Conservation (phyloP, 2,329 filamentous ascomycete genomes). For the Coniochaeta sp. region DNA sequence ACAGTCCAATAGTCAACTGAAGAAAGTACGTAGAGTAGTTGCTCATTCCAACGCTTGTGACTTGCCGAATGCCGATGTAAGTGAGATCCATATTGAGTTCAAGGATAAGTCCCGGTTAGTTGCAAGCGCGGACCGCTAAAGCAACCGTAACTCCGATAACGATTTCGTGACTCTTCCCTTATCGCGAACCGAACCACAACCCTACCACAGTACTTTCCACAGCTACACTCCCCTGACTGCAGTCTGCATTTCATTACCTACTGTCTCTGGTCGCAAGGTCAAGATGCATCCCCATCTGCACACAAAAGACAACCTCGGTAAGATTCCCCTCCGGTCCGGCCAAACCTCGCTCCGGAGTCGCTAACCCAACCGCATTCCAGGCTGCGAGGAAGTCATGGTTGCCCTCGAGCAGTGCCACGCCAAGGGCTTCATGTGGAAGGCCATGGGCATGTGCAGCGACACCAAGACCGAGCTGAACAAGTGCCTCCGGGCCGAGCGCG, state of each 20-base stretch:
- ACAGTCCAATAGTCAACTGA: not conserved
- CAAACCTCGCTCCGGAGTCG: not conserved
- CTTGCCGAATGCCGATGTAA: too few relatives aligned
- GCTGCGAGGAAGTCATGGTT: conserved; percentile 89
- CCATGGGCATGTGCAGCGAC: conserved; percentile 81
- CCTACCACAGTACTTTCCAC: too few relatives aligned
- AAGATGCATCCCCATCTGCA: conserved; percentile 97
- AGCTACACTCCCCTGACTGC: not conserved
- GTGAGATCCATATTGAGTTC: too few relatives aligned
- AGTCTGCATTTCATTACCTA: not conserved
- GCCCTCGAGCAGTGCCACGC: conserved; percentile 95
- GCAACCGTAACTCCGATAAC: too few relatives aligned
- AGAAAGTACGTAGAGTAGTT: too few relatives aligned
- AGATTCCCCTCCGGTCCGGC: conserved; percentile 6
- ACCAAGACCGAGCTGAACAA: conserved; percentile 77
- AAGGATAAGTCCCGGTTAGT: too few relatives aligned
- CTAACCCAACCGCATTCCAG: conserved; percentile 42
- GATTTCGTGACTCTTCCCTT: too few relatives aligned
- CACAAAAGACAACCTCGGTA: conserved; percentile 86
- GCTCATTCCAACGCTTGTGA: too few relatives aligned
- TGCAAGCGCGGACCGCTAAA: too few relatives aligned
- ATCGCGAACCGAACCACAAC: too few relatives aligned
- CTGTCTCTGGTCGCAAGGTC: not conserved
- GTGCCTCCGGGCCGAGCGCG: conserved; percentile 75
- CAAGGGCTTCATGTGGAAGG: conserved; percentile 85